Evolutionary conservation across 768 basidiomycete species (phyloP).

Genomic region (Terana coerulea): DNA sequence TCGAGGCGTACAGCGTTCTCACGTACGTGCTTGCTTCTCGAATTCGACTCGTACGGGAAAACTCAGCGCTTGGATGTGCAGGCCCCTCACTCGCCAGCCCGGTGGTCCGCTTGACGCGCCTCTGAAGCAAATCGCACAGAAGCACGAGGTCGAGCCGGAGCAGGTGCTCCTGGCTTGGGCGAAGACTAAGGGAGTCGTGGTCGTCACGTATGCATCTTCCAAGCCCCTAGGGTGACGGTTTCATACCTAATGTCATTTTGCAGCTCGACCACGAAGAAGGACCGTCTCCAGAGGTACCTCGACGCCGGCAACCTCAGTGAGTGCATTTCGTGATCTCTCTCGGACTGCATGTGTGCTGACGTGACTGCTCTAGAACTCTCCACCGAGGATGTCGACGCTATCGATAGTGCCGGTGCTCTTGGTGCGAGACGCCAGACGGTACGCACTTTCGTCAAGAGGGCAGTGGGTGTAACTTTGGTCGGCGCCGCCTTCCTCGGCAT

Average conservation of each 20-base stretch:
- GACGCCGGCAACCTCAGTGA: conserved; percentile 60
- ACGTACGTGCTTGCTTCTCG: conserved; percentile 35
- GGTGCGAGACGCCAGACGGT: conserved; percentile 27
- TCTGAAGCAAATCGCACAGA: conserved; percentile 47
- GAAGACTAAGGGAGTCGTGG: conserved; percentile 62
- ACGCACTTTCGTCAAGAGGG: conserved; percentile 18
- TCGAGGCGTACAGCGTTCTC: conserved; percentile 70
- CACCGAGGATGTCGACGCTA: conserved; percentile 44
- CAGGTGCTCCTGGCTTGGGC: conserved; percentile 74
- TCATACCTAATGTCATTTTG: neutral
- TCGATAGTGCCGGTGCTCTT: conserved; percentile 53
- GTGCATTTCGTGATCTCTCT: conserved; percentile 11
- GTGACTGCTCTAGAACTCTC: conserved; percentile 39
- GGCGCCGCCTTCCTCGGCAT: conserved; percentile 19
- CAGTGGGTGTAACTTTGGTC: conserved; percentile 17
- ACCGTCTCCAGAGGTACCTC: conserved; percentile 64
- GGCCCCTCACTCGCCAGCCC: conserved; percentile 55
- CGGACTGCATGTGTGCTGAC: neutral
- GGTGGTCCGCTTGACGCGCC: conserved; percentile 66
- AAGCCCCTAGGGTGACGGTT: neutral
- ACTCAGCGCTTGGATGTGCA: no score
- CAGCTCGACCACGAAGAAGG: conserved; percentile 64
- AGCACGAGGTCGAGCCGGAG: conserved; percentile 50
- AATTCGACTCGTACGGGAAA: no score
- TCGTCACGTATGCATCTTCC: conserved; percentile 48